Evolutionary conservation across 495 filamentous ascomycete genomes (phyloP), one percentile per base, ranked within the genome.

Genomic region (Podospora didyma): DNA sequence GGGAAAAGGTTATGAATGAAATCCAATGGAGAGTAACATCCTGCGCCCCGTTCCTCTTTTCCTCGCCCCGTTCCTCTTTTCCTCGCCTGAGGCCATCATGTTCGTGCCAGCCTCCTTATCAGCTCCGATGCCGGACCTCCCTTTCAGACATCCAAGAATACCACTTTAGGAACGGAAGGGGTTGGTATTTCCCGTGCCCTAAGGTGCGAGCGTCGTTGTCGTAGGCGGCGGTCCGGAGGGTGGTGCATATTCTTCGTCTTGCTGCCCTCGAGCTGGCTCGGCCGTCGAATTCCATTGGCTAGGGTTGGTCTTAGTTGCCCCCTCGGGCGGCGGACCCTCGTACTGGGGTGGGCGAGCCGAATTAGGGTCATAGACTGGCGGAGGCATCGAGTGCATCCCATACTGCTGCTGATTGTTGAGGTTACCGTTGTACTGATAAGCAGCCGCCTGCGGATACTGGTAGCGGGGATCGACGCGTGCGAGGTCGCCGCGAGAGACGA

Each of bases 361-460:
- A 53, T 76, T 71, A 1, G 76, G 74, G 47, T 79, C 76, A 58
- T 79, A 78, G 6, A 77, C 70, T 21, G 75, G 73, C 46, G 84
- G 84, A 42, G 82, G 81, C 62, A 85, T 75, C n/a, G 72, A 53
- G 31, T 86, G 67, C 81, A 86, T 84, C 53, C 74, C 75, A 59
- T 84, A 82, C 16, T 59, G 51, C 14, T 24, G 23, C 47, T 28
- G 24, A 41, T 56, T 54, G 16, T 70, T n/a, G n/a, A n/a, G 67
- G 20, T 71, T 65, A 26, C 60, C 58, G 14, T 61, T 60, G 46
- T 77, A 77, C 16, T 52, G 62, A 11, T 35, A 14, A 26, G 52
- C 20, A 37, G 24, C 41, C 11, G 66, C 60, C 26, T 70, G 62
- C 14, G 78, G 78, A 51, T 73, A 72, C 34, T 68, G 71, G 61